These are phyloP conservation scores for Trypanosoma avium DNA, from an alignment of 208 protist genomes.

Conservation along the genomic window DNA sequence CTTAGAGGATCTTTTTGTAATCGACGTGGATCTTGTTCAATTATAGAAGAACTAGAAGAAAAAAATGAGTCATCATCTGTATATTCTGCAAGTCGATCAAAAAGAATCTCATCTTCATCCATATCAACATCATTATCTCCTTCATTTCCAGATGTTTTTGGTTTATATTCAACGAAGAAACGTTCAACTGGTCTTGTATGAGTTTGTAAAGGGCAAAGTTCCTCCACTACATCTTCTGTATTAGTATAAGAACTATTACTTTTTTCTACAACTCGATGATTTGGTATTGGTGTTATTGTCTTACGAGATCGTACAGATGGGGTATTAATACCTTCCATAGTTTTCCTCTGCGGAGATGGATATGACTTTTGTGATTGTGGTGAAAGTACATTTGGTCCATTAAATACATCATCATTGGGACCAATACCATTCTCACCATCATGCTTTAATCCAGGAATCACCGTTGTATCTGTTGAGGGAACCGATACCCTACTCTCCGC, in stretches of 20 bases:
- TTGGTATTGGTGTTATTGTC: background rate
- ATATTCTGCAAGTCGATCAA: conserved; percentile 87
- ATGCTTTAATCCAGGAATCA: no score
- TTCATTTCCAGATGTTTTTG: conserved; percentile 3
- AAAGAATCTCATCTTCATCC: conserved; percentile 71
- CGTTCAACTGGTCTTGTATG: conserved; percentile 63
- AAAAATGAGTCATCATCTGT: conserved; percentile 92
- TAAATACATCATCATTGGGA: background rate
- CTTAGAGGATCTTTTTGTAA: conserved; percentile 50
- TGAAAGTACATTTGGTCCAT: background rate
- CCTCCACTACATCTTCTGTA: no score
- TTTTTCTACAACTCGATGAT: background rate
- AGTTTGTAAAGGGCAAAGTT: conserved; percentile 62
- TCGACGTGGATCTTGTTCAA: conserved; percentile 60
- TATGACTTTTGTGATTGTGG: conserved; percentile 21
- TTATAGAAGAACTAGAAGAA: conserved; percentile 59
- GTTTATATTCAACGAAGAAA: conserved; percentile 79
- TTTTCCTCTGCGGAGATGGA: background rate
- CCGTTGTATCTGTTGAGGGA: no score
- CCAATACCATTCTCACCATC: background rate
- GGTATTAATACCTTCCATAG: background rate
- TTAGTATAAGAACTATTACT: background rate
- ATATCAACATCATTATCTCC: conserved; percentile 15
- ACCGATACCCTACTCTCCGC: no score
- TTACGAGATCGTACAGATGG: conserved; percentile 5